These are phyloP conservation scores for Mollisia scopiformis DNA, from an alignment of 2,329 filamentous ascomycete genomes.

Conservation along the genomic window DNA sequence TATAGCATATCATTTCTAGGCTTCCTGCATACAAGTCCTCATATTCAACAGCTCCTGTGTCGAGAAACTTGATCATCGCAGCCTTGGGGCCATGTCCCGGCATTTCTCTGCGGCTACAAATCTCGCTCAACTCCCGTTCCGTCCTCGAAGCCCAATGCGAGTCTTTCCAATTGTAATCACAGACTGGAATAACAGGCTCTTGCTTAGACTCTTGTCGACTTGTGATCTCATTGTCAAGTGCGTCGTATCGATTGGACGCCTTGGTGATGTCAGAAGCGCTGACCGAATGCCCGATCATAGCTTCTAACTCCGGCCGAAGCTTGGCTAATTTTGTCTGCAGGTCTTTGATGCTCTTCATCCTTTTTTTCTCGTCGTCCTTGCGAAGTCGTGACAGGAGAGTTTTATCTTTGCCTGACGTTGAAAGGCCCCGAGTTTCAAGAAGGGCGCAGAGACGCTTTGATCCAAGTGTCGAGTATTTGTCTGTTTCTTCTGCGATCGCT, in stretches of 20 bases:
- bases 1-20: constrained; percentile 10
- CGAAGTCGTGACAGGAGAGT: background rate
- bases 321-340: background rate
- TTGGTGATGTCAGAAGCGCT: background rate
- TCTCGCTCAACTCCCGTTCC: constrained; percentile 16
- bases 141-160: constrained; percentile 26
- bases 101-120: constrained; percentile 19
- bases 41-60: constrained; percentile 23
- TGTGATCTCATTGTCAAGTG: background rate
- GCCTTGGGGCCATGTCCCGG: constrained; percentile 20
- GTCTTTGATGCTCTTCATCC: background rate
- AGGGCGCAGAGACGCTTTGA: background rate
- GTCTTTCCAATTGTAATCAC: constrained; percentile 25
- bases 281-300: constrained; percentile 19
- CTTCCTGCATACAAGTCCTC: constrained; percentile 18
- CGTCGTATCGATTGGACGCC: background rate
- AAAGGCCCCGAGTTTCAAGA: background rate
- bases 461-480: background rate
- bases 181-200: constrained; percentile 4
- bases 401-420: background rate
- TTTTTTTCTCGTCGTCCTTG: background rate
- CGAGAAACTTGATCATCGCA: constrained; percentile 26
- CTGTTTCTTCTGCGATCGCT: background rate
- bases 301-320: constrained; percentile 13
- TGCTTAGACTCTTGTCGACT: background rate